Conservation (phyloP, 192 early-diverging fungal genomes). For the Entomortierella lignicola region DNA sequence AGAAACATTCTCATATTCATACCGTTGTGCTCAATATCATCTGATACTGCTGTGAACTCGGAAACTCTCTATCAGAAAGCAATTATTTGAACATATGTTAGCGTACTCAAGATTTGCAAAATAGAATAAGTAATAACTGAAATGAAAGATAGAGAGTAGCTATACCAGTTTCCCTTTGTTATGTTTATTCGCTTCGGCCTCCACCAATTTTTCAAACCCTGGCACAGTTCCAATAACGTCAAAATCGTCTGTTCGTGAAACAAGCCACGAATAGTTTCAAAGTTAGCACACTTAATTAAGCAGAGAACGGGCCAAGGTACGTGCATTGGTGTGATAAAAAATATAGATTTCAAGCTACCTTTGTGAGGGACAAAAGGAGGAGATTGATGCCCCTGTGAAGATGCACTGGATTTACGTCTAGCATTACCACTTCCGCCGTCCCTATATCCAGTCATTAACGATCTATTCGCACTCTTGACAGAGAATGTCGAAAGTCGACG, state of each 20-base stretch:
- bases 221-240: constrained; percentile 39
- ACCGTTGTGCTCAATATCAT: constrained; percentile 4
- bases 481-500: constrained; percentile 42
- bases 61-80: not conserved
- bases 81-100: too few species aligned
- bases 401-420: constrained; percentile 41
- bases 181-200: constrained; percentile 21
- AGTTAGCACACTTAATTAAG: not conserved
- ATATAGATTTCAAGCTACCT: constrained; percentile 13
- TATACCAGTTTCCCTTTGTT: constrained; percentile 26
- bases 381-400: constrained; percentile 26
- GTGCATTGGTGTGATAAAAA: not conserved
- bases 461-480: constrained; percentile 31
- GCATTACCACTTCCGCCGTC: constrained; percentile 25
- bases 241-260: constrained; percentile 21
- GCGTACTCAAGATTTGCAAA: too few species aligned
- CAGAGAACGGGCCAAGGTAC: not conserved
- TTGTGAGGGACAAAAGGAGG: constrained; percentile 35
- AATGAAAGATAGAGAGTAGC: not conserved
- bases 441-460: constrained; percentile 43
- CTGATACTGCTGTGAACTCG: not conserved
- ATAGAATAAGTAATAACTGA: not conserved
- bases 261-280: not conserved
- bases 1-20: not conserved
- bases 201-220: constrained; percentile 32